A percentile compares a stretch with the other conserved stretches of the same genome.
Conservation (phyloP, 306 rosid species). For the Cyamopsis tetragonoloba region DNA sequence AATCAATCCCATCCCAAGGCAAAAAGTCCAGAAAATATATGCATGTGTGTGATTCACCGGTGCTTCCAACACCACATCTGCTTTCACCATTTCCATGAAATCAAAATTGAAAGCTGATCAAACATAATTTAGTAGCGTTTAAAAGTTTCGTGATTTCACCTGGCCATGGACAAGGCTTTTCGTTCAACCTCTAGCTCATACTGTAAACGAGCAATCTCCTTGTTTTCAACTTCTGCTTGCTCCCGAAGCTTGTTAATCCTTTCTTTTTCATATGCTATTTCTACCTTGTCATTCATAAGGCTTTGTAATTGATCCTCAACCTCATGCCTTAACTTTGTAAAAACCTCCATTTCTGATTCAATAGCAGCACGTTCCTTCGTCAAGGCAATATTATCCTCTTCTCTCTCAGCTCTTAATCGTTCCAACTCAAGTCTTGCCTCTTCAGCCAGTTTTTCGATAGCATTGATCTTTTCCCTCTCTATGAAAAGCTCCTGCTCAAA, state of each 20-base stretch:
- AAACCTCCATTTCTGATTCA: constrained; percentile 90
- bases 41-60: no score
- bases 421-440: constrained; percentile 79
- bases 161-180: constrained; percentile 98
- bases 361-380: constrained; percentile 70
- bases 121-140: constrained; percentile 12
- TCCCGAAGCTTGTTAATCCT: constrained; percentile 69
- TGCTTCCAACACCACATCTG: background rate
- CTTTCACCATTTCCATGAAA: background rate
- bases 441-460: constrained; percentile 87
- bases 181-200: constrained; percentile 96
- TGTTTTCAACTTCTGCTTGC: constrained; percentile 81
- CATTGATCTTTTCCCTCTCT: constrained; percentile 81
- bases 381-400: constrained; percentile 54
- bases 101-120: constrained; percentile 6
- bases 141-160: constrained; percentile 45
- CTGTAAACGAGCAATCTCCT: constrained; percentile 74
- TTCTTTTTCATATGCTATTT: constrained; percentile 78
- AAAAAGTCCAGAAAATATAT: background rate
- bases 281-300: constrained; percentile 71
- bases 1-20: background rate
- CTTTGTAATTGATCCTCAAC: constrained; percentile 83
- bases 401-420: constrained; percentile 70
- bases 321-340: constrained; percentile 70
- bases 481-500: constrained; percentile 71